Evolutionary conservation across 2,329 filamentous ascomycete species (phyloP), one percentile per base, ranked within the genome.

Genomic region (Metarhizium robertsii): DNA sequence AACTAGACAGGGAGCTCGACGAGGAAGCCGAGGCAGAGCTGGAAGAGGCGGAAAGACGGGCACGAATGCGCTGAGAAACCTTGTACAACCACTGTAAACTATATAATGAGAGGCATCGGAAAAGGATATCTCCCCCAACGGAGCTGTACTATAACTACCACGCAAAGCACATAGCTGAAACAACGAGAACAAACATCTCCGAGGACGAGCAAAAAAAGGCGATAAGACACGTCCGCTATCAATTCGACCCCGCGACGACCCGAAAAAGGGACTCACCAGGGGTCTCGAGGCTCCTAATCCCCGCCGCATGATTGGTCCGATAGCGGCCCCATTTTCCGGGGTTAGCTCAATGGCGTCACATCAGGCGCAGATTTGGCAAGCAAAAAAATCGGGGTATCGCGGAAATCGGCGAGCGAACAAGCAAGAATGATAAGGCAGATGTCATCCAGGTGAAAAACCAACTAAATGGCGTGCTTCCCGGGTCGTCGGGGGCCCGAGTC

Each of bases 321-420:
- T 61, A 59, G 50, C 61, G 58, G 56, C 60, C 59, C 56, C 48
- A 38, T 47, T 53, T n/a, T 54, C 20, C 42, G 46, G 51, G 54
- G 55, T 11, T 38, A 20, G 43, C n/a, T 2, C 25, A 51, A 71
- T 71, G 67, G 69, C 69, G 69, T 70, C 68, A 71, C 61, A 61
- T 64, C 55, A 53, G 56, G 59, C 53, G 43, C 20, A 47, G 52
- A 60, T 59, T 53, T 52, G 58, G 43, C 45, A 54, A 54, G 18
- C 32, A 45, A 48, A 55, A 55, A 56, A 60, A 14, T 54, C 29
- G 57, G 53, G 45, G 45, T 6, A 29, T 14, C 20, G 20, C 45
- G 45, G 45, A 8, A 48, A 20, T 48, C 45, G 45, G 45, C 20
- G 13, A 18, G n/a, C 11, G 40, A 16, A 43, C 52, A 47, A 47